Evolutionary conservation across 2,329 filamentous ascomycete species (phyloP), one percentile per base, ranked within the genome.

Genomic region (Colletotrichum filicis): DNA sequence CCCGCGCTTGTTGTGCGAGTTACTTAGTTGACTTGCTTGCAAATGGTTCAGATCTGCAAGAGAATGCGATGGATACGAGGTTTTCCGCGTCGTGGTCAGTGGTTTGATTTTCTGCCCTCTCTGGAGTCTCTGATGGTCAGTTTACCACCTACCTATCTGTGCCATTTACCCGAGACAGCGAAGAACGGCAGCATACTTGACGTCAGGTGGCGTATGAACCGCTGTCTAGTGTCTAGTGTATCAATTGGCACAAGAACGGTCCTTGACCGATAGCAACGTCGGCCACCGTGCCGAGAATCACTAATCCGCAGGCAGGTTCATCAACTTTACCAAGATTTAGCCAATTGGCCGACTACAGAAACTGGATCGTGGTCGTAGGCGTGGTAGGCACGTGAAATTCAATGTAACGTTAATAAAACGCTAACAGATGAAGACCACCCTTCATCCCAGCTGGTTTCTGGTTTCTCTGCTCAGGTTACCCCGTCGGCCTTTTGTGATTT

Each of bases 371-470:
- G 42, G 42, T 49, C 7, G 42, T 22, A 49, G 28, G 32, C 46
- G 42, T 49, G 19, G 42, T 22, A 49, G 28, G 32, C 46, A 24
- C 32, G 28, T 46, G 61, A 64, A 28, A 32, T 22, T n/a, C 53
- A 70, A 71, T 71, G 66, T 66, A 66, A 73, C 56, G 35, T 71
- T 66, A 56, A 56, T 70, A 52, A 56, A 57, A 66, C 37, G 49
- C 61, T 57, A 73, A 61, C 56, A 60, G 35, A 52, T 57, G 46
- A 60, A 46, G n/a, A 55, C 53, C 42, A 32, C 53, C 63, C 49
- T 26, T 4, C 28, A 59, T 58, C 58, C 57, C 30, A 42, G 37
- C 24, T 26, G 19, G 12, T 12, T 14, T 19, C 8, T 14, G 26
- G 16, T 42, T 1, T 19, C 5, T 42, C 14, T 42, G 37, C 2